Evolutionary conservation across 169 alveolate genomes (phyloP), one percentile per base, ranked within the genome.

Genomic region (Babesia bigemina): DNA sequence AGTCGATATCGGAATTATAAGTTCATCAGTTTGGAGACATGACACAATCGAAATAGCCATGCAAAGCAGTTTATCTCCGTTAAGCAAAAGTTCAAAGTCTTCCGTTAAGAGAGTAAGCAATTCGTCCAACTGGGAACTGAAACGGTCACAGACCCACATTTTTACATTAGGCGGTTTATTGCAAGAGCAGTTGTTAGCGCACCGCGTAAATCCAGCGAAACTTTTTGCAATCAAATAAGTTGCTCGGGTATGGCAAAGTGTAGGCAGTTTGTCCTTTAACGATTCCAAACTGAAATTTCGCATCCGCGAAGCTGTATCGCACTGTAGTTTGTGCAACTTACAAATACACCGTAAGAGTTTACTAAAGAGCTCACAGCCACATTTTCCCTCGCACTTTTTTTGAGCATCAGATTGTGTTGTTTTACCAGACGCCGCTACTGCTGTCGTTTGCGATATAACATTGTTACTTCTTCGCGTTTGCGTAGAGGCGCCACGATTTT

Each of bases 171-270:
- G 50, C 7, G 19, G 4, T 45, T 10, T 16, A 11, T 10, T 45
- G 50, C 50, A 45, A 2, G 14, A 0, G 19, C 50, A 45, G 1
- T 16, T 45, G 19, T 11, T 26, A 26, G 28, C 6, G 36, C 36
- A 22, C 0, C 45, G n/a, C n/a, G 10, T 26, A 9, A 65, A 9
- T 0, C 8, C 57, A 0, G 10, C 48, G 26, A 45, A 65, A 33
- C 16, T 8, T 2, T 36, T 45, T 21, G 22, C 11, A 59, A 65
- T 17, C 45, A 65, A 49, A 10, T 9, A 11, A 0, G 48, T 17
- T 28, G 62, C 74, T 16, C 74, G 74, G n/a, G 19, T 50, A 26
- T 65, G 74, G 16, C 63, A 65, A 22, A 65, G 9, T 6, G 59
- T 65, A 21, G 74, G 74, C 4, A 65, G 0, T n/a, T 29, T 50